Base-by-base conservation (phyloP, 2,329 filamentous ascomycete species). In the Pseudogymnoascus sp. region DNA sequence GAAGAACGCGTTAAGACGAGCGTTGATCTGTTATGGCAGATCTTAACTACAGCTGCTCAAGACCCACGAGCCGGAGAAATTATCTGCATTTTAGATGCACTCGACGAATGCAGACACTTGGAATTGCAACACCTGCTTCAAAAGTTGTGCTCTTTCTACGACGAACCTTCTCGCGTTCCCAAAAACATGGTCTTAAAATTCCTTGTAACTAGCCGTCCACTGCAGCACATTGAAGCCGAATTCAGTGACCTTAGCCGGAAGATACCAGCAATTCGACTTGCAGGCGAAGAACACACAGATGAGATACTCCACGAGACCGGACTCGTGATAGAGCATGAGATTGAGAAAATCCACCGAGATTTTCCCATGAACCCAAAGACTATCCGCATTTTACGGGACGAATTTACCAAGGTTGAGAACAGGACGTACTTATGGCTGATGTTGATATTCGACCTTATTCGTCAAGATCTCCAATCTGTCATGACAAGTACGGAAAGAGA, bases 11-110 rank as follows among this genome's bases (percentile, higher is more conserved):
- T 77, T 1, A 60, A 63, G 2, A 64, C 68, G 4, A 62, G 63
- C 2, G 63, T 66, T 8, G 8, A 39, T 25, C 63, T 66, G 2
- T 66, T 77, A 1, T 76, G 74, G 75, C 61, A 62, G 1, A 70
- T 77, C 39, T 57, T 78, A 1, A 57, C 61, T 14, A 67, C 61
- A 3, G 68, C 70, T 11, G 61, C 65, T 5, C 41, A 47, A 57
- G 71, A 75, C 60, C 60, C 65, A 0, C 33, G 65, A 14, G 64
- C 71, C 1, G 73, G 70, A 1, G 59, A 68, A 20, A 43, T 77
- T 0, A 67, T 73, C 1, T 63, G 74, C 8, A 69, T 77, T 1
- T 62, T 78, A 4, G 75, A 78, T 66, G 75, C 73, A 1, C 64
- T 78, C 1, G 76, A 78, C 58, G 74, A 77, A 68, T 50, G 43